A percentile compares a stretch with the other conserved stretches of the same genome.
phyloP scores from a whole-genome alignment of 2,329 filamentous ascomycete species.

The Nannizziopsis barbatae region DNA sequence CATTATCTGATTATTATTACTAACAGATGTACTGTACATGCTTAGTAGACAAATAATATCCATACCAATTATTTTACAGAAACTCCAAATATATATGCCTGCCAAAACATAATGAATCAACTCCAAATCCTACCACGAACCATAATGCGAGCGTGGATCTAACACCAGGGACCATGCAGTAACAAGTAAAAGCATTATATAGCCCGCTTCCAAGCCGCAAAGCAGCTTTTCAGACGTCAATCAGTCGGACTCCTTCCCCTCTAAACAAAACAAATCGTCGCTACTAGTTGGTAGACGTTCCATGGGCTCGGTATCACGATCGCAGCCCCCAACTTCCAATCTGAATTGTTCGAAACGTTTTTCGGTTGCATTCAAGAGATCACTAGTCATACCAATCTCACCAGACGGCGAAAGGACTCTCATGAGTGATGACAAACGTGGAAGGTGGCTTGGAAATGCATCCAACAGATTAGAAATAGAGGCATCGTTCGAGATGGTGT shows the following conservation, averaged over 20 bases:
- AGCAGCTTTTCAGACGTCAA: no score
- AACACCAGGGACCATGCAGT: no score
- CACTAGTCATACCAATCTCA: constrained; percentile 30
- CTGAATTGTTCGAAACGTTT: constrained; percentile 52
- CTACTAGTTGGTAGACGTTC: constrained; percentile 31
- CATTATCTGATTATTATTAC: no score
- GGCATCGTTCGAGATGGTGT: constrained; percentile 27
- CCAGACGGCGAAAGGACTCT: constrained; percentile 58
- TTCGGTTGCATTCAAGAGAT: constrained; percentile 32
- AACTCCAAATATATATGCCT: no score
- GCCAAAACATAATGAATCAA: no score
- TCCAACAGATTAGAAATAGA: constrained; percentile 38
- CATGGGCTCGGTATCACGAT: constrained; percentile 26
- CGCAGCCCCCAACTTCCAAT: constrained; percentile 56
- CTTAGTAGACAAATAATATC: no score
- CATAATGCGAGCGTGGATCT: no score
- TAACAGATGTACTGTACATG: no score
- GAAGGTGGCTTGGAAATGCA: constrained; percentile 40
- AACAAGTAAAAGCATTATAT: no score
- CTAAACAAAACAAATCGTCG: constrained; percentile 56
- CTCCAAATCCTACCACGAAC: no score
- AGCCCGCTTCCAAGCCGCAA: no score
- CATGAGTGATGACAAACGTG: constrained; percentile 35
- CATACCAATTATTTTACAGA: no score
- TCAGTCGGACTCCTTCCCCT: constrained; percentile 18